Percentiles rank a stretch among this genome's conserved stretches.
phyloP scores from a whole-genome alignment of 192 early-diverging fungal genomes.

The Coemansia sp. region DNA sequence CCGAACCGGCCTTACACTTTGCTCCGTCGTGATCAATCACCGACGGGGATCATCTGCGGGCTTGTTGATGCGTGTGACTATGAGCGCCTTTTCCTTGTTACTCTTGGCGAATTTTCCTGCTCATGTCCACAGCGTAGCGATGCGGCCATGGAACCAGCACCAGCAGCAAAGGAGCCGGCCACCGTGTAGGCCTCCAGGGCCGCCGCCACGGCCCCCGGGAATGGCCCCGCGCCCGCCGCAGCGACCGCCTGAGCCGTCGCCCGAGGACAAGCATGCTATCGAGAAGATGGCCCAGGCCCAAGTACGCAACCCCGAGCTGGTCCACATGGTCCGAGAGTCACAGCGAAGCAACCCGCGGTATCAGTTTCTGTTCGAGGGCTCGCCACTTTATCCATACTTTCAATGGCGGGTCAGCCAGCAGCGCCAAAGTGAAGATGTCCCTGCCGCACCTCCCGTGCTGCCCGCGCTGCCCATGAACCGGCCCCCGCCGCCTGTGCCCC shows the following conservation, averaged over 20 bases:
- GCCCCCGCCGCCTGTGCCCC: no score
- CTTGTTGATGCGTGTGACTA: no score
- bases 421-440: no score
- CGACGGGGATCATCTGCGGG: no score
- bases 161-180: background rate
- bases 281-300: conserved; percentile 35
- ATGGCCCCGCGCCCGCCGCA: no score
- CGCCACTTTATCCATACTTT: conserved; percentile 18
- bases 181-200: conserved; percentile 1
- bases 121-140: background rate
- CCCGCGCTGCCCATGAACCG: no score
- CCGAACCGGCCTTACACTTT: no score
- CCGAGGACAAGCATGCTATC: conserved; percentile 10
- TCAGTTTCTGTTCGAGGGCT: conserved; percentile 17
- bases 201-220: no score
- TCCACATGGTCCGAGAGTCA: conserved; percentile 16
- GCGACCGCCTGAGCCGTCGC: background rate
- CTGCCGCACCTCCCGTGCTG: no score
- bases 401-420: conserved; percentile 9
- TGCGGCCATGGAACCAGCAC: conserved; percentile 12
- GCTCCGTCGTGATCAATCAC: no score
- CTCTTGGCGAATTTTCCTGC: no score
- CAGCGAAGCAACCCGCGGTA: conserved; percentile 22
- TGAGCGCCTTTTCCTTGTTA: no score
- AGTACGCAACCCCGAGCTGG: conserved; percentile 18